A percentile compares a stretch with the other conserved stretches of the same genome.
phyloP scores from a whole-genome alignment of 2,329 filamentous ascomycete genomes.

The Lachnellula suecica region DNA sequence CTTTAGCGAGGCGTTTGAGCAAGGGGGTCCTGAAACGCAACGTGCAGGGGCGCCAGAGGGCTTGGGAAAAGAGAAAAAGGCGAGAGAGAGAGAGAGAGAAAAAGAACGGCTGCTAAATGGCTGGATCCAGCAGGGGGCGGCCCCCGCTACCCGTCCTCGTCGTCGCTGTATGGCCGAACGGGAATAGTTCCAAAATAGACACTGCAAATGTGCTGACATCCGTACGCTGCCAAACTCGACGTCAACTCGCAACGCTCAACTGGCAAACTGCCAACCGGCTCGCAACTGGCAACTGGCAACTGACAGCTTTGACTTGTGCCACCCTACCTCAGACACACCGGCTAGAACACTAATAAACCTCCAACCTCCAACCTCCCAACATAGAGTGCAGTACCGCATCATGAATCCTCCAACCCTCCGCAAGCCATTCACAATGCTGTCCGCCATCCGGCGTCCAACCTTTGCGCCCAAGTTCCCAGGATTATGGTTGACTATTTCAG shows the following conservation, averaged over 20 bases:
- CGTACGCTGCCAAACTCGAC: slow-evolving; percentile 15
- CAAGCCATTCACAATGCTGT: slow-evolving; percentile 1
- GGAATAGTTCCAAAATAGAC: background rate
- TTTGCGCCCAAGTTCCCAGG: slow-evolving; percentile 4
- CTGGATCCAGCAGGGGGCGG: background rate
- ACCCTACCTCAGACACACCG: slow-evolving; percentile 12
- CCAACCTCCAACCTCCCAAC: background rate
- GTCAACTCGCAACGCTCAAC: too few relatives aligned
- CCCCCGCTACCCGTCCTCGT: background rate
- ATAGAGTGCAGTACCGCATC: background rate
- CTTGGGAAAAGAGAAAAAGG: background rate
- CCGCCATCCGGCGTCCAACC: slow-evolving; percentile 6
- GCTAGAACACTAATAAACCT: slow-evolving; percentile 5
- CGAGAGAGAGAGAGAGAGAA: background rate
- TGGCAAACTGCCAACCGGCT: too few relatives aligned
- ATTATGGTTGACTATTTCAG: slow-evolving; percentile 10
- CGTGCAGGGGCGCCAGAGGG: background rate
- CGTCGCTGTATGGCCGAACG: background rate
- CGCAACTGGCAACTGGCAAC: too few relatives aligned
- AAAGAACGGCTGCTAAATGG: background rate
- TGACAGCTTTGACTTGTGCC: too few relatives aligned
- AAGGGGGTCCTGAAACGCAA: slow-evolving; percentile 18
- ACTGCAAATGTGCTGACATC: background rate
- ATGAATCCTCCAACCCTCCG: background rate
- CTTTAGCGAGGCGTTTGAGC: slow-evolving; percentile 26